These are phyloP conservation scores for Yamadazyma sp. DNA, from an alignment of 805 yeast species.

Conservation along the genomic window DNA sequence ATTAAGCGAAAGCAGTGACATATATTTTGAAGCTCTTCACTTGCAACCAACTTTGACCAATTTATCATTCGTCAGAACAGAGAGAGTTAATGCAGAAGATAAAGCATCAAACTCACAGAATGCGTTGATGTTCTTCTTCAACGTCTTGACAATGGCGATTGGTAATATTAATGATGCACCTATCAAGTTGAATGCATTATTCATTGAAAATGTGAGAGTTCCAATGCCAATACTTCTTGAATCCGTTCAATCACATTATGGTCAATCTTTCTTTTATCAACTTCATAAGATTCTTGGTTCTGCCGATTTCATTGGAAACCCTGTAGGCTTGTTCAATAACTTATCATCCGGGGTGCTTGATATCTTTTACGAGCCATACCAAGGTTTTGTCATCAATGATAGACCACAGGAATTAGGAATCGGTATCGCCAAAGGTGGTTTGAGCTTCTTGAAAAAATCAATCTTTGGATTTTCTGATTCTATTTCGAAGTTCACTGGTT, in stretches of 20 bases:
- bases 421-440: conserved; percentile 93
- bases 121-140: conserved; percentile 71
- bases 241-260: conserved; percentile 78
- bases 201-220: conserved; percentile 85
- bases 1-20: conserved; percentile 58
- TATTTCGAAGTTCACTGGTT: conserved; percentile 87
- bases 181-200: conserved; percentile 78
- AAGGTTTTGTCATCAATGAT: conserved; percentile 91
- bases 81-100: conserved; percentile 65
- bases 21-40: conserved; percentile 89
- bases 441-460: conserved; percentile 89
- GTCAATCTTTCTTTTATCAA: conserved; percentile 89
- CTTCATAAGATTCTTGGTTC: conserved; percentile 91
- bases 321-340: conserved; percentile 93
- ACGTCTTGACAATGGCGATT: conserved; percentile 91
- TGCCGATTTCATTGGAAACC: conserved; percentile 95
- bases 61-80: conserved; percentile 87
- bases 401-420: conserved; percentile 95
- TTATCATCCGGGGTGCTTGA: conserved; percentile 94
- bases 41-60: conserved; percentile 89
- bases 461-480: conserved; percentile 95
- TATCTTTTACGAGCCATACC: conserved; percentile 95
- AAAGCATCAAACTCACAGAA: conserved; percentile 52
- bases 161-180: conserved; percentile 98
- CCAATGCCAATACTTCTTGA: conserved; percentile 72